A percentile compares a stretch with the other conserved stretches of the same genome.
Evolutionary conservation across 2,329 filamentous ascomycete genomes (phyloP).

Genomic region (Chaetoscypha palmicola): DNA sequence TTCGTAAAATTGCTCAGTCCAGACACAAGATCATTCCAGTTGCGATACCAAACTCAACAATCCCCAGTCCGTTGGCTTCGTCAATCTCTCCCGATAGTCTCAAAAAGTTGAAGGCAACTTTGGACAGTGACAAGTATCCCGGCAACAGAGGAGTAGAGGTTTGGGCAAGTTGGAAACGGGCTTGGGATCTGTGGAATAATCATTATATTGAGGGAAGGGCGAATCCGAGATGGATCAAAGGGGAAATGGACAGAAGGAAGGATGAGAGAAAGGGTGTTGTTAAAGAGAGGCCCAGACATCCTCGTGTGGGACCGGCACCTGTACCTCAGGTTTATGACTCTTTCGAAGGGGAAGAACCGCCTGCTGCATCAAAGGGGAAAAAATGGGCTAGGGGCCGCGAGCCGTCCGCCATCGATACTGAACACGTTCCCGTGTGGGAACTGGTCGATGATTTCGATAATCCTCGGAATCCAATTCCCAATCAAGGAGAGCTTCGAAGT

Average conservation of each 20-base stretch:
- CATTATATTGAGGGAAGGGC: conserved; percentile 26
- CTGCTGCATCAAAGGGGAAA: background rate
- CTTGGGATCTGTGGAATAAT: conserved; percentile 30
- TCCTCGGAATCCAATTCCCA: background rate
- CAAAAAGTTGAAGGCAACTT: conserved; percentile 5
- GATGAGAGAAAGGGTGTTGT: conserved; percentile 9
- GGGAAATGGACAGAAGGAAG: conserved; percentile 14
- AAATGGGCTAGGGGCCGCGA: background rate
- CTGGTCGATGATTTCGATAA: conserved; percentile 5
- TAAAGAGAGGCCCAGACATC: background rate
- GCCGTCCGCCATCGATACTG: background rate
- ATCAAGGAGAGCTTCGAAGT: background rate
- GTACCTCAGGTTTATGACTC: background rate
- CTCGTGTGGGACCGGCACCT: background rate
- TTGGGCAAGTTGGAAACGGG: conserved; percentile 28
- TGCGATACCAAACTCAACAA: no score
- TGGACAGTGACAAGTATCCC: conserved; percentile 2
- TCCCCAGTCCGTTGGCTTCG: conserved; percentile 18
- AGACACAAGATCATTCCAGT: no score
- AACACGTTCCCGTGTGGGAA: conserved; percentile 1
- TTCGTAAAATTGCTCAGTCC: no score
- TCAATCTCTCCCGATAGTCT: conserved; percentile 18
- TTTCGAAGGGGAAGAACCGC: background rate
- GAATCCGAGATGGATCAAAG: conserved; percentile 18
- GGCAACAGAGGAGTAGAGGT: conserved; percentile 23